Evolutionary conservation across 2,329 filamentous ascomycete species (phyloP).

Genomic region (Penicillium nordicum): DNA sequence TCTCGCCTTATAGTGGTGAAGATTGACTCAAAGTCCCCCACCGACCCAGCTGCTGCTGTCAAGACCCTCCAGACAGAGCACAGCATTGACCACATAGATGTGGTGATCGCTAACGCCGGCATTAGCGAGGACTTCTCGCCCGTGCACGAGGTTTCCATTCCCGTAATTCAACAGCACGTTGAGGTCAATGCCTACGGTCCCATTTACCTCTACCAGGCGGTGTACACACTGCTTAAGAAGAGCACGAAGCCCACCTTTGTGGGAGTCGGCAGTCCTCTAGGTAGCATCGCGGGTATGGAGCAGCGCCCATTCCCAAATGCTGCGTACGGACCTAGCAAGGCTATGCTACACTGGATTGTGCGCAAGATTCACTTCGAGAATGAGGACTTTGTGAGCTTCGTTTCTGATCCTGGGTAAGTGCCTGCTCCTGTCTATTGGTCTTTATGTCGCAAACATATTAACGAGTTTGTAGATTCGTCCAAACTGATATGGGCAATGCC

Average conservation of each 20-base stretch:
- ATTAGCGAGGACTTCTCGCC: slow-evolving; percentile 26
- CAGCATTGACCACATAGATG: slow-evolving; percentile 46
- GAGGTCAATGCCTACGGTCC: slow-evolving; percentile 36
- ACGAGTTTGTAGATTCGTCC: slow-evolving; percentile 16
- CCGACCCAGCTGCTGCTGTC: slow-evolving; percentile 36
- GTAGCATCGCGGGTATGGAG: background rate
- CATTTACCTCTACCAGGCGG: slow-evolving; percentile 5
- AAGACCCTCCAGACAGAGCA: slow-evolving; percentile 24
- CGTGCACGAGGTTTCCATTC: slow-evolving; percentile 13
- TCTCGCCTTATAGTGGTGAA: slow-evolving; percentile 44
- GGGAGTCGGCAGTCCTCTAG: background rate
- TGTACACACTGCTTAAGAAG: slow-evolving; percentile 1
- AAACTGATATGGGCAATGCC: slow-evolving; percentile 23
- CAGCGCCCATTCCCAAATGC: background rate
- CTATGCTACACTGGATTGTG: background rate
- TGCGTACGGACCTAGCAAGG: slow-evolving; percentile 13
- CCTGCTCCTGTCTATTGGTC: background rate
- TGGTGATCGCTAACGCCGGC: slow-evolving; percentile 54
- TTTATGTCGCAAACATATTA: background rate
- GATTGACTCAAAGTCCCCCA: slow-evolving; percentile 39
- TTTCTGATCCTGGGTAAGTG: background rate
- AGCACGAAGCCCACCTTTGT: slow-evolving; percentile 1
- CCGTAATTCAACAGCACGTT: slow-evolving; percentile 28
- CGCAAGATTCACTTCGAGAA: background rate
- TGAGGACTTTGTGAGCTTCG: background rate